Base-by-base conservation (phyloP, 257 asterid species). In the Asclepias syriaca region DNA sequence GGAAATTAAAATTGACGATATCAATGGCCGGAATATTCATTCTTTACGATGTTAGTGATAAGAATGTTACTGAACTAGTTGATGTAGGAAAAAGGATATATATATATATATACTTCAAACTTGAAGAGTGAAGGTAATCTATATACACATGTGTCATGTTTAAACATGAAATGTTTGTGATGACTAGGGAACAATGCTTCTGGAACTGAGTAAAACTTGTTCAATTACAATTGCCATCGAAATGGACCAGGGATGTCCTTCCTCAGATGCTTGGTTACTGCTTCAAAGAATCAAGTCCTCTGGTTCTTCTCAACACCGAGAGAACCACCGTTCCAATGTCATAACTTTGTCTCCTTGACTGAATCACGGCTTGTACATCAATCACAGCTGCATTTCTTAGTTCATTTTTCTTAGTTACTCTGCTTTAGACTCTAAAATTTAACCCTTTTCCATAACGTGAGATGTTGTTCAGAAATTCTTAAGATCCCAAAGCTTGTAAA, bases 241-340 rank as follows among this genome's bases (percentile, higher is more conserved):
- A 80, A 90, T 95, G 96, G 77, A 83, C 14, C 89, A 88, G 78
- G 99, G 98, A 0, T 92, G 90, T 72, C 65, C 85, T 59, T 84
- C 87, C 58, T 83, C 97, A 51, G 96, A 92, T 82, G 92, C 96
- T 7, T 75, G 81, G 83, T 80, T 84, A 82, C 93, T 95, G 69
- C 88, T 92, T 71, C 71, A 74, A 72, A 85, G 99, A 78, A 83
- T 92, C 12, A 77, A 79, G 49, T 71, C 89, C 53, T 68, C 66
- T 59, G 29, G 22, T 77, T 75, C 82, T 73, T 71, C 76, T 40
- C 85, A 63, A 67, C 69, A 24, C 58, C 77, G 8, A 19, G 79
- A 77, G 60, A 54, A 22, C 34, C 74, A 79, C 13, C 77, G 34
- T 63, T 43, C 59, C 72, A 80, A 81, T 74, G 84, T 81, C 49